A percentile compares a stretch with the other conserved stretches of the same genome.
These are phyloP conservation scores for Schizochytrium sp. DNA, from an alignment of 108 stramenopile genomes.

Conservation along the genomic window DNA sequence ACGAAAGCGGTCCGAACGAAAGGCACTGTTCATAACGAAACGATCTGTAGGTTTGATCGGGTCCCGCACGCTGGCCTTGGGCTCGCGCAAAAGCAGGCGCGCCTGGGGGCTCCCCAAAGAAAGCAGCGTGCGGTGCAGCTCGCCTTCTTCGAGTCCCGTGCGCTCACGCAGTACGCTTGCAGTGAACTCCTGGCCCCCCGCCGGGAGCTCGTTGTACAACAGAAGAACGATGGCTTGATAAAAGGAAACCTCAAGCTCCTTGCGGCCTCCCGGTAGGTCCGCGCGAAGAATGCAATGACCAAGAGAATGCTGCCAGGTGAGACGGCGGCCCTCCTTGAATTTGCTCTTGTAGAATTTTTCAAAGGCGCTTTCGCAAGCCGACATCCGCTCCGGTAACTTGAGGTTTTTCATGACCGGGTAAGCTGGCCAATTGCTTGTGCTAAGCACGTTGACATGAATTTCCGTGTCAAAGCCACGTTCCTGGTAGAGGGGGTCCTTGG, in stretches of 20 bases:
- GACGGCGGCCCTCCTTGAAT: slow-evolving; percentile 76
- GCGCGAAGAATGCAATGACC: slow-evolving; percentile 70
- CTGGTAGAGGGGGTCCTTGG: not conserved
- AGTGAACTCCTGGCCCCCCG: slow-evolving; percentile 29
- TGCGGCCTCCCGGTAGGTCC: slow-evolving; percentile 38
- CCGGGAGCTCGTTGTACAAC: slow-evolving; percentile 59
- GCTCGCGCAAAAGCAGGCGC: slow-evolving; percentile 24
- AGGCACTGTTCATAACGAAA: slow-evolving; percentile 68
- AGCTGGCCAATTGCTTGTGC: slow-evolving; percentile 91
- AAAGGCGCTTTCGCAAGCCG: slow-evolving; percentile 52
- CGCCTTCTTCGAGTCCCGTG: slow-evolving; percentile 75
- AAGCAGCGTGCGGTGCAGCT: slow-evolving; percentile 73
- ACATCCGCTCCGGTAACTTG: slow-evolving; percentile 55
- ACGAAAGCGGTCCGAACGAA: slow-evolving; percentile 69
- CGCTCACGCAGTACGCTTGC: slow-evolving; percentile 58
- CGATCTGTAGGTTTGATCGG: slow-evolving; percentile 62
- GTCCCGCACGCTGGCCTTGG: slow-evolving; percentile 19
- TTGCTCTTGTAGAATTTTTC: slow-evolving; percentile 69
- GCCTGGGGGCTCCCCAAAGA: slow-evolving; percentile 69
- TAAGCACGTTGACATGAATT: slow-evolving; percentile 80
- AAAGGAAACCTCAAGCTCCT: slow-evolving; percentile 73
- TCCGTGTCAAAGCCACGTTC: slow-evolving; percentile 40
- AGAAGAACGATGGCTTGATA: slow-evolving; percentile 83
- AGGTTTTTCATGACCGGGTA: slow-evolving; percentile 67
- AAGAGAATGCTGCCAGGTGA: slow-evolving; percentile 87